Conservation (phyloP, 1,139 yeast species). For the Magnusiomyces suaveolens region DNA sequence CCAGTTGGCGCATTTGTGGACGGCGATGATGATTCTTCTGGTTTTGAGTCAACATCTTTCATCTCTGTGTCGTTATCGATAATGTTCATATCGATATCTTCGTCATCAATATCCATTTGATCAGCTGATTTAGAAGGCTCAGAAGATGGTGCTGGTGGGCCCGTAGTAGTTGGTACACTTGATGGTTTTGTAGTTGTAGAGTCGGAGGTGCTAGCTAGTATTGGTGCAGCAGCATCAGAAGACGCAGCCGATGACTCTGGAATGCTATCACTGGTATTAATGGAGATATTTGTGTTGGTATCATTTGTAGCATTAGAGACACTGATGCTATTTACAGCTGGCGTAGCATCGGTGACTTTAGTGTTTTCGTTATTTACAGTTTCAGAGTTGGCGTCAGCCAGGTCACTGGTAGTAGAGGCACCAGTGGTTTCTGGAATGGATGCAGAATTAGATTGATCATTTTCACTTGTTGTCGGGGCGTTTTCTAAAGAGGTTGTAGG, state of each 20-base stretch:
- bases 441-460: too few species aligned
- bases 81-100: conserved; percentile 1
- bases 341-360: neutral
- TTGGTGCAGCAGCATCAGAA: neutral
- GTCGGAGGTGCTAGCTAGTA: neutral
- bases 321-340: neutral
- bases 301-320: neutral
- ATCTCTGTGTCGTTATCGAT: conserved; percentile 1
- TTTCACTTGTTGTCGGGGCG: neutral
- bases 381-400: neutral
- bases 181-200: neutral
- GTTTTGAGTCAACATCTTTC: neutral
- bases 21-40: neutral
- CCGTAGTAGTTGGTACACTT: neutral
- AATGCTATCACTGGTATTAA: neutral
- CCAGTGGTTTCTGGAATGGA: too few species aligned
- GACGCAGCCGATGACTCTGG: neutral
- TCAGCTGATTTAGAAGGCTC: neutral
- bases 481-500: neutral
- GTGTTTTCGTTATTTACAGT: neutral
- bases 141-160: neutral
- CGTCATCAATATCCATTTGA: conserved; percentile 5
- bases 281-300: too few species aligned
- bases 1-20: neutral
- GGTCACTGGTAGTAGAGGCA: too few species aligned